Base-by-base conservation (phyloP, 768 basidiomycete genomes). In the Tephrocybe sp. region DNA sequence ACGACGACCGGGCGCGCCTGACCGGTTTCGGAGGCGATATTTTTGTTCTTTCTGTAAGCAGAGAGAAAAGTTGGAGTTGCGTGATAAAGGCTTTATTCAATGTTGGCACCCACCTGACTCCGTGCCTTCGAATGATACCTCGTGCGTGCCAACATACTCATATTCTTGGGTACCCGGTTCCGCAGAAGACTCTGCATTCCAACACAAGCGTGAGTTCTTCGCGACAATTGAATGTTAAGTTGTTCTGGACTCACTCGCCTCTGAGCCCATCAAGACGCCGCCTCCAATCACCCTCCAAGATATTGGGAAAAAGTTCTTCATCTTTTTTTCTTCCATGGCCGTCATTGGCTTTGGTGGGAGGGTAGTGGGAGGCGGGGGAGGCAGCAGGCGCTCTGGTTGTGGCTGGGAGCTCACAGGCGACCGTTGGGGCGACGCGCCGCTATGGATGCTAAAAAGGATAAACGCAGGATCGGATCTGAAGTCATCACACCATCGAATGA, bases 281-380 rank as follows among this genome's bases (percentile, higher is more conserved):
- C 88, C 88, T 0, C 88, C 86, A 45, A 90, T 85, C 11, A 90
- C 86, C 37, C 88, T 76, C 88, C 88, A 90, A 3, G 78, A 75
- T 40, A 90, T 74, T 23, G 86, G 86, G 57, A 80, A 84, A 63
- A 72, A 85, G 51, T 76, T 76, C 55, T 68, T 81, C 59, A 72
- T 65, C 36, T 60, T 66, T 54, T 63, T 69, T 26, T 73, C 72
- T 37, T 75, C 74, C 28, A 67, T 62, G 9, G 46, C 21, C 5
- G 58, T 55, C 39, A 56, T 8, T 28, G 62, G 53, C 39, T 63
- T 59, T 14, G 54, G 49, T 8, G 59, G 64, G 33, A 62, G 43
- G 20, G 59, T 32, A 20, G 25, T 28, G 4, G 40, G 28, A 25
- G 50, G 33, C 10, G 45, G 51, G 14, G 25, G 33, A 3, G 53